A percentile compares a stretch with the other conserved stretches of the same genome.
Evolutionary conservation across 73 alveolate genomes (phyloP).

Genomic region (Stentor coeruleus): DNA sequence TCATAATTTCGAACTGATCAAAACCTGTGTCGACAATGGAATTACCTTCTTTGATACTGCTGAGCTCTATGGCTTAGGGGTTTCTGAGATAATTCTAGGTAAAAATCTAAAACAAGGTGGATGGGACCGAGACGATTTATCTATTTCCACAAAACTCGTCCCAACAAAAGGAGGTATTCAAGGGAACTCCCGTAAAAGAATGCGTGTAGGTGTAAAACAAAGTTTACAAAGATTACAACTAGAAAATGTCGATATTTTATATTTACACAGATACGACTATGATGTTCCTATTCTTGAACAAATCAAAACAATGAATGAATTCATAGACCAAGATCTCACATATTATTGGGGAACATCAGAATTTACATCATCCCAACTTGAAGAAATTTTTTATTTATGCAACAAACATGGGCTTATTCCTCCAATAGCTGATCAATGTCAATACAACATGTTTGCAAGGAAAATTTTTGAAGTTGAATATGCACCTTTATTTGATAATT

Average conservation of each 20-base stretch:
- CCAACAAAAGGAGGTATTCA: constrained; percentile 59
- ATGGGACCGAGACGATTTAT: constrained; percentile 65
- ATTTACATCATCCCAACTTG: constrained; percentile 82
- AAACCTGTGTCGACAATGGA: constrained; percentile 68
- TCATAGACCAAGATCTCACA: constrained; percentile 84
- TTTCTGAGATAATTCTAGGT: constrained; percentile 64
- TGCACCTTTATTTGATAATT: constrained; percentile 55
- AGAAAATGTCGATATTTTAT: constrained; percentile 86
- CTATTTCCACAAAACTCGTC: constrained; percentile 81
- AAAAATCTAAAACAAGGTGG: constrained; percentile 47
- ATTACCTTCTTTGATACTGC: constrained; percentile 97
- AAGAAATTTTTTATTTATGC: constrained; percentile 73
- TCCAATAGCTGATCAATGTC: constrained; percentile 93
- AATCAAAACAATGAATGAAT: constrained; percentile 80
- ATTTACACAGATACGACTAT: constrained; percentile 86
- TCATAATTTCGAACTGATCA: constrained; percentile 32
- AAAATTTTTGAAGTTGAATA: constrained; percentile 86
- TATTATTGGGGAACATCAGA: constrained; percentile 99
- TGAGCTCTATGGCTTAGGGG: constrained; percentile 87
- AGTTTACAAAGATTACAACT: constrained; percentile 74
- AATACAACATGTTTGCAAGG: constrained; percentile 82
- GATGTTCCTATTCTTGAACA: constrained; percentile 91
- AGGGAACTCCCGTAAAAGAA: constrained; percentile 74
- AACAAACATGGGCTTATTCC: constrained; percentile 57
- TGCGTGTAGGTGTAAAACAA: constrained; percentile 74